Evolutionary conservation across 164 flowering plant species (phyloP).

Genomic region (Macadamia integrifolia): DNA sequence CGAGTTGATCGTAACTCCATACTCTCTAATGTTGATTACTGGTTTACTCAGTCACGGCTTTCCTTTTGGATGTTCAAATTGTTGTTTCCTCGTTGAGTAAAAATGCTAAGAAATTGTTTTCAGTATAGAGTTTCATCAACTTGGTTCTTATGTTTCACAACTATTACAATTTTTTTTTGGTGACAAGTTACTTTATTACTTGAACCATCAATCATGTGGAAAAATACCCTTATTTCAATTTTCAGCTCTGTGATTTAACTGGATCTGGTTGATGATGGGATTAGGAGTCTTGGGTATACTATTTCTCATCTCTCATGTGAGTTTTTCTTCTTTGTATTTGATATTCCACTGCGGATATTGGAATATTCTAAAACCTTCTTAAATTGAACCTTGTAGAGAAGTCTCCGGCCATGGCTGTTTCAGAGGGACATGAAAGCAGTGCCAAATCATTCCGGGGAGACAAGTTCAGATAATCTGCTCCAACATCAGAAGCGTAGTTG

Average conservation of each 20-base stretch:
- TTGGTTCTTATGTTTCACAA: too few species aligned
- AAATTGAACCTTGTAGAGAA: conserved; percentile 47
- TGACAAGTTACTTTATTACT: not conserved
- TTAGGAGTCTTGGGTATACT: conserved; percentile 43
- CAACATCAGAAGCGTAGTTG: conserved; percentile 76
- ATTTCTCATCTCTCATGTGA: conserved; percentile 46
- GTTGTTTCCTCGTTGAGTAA: too few species aligned
- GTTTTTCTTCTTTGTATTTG: conserved; percentile 14
- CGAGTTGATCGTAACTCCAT: too few species aligned
- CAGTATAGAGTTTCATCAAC: too few species aligned
- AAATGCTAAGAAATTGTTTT: too few species aligned
- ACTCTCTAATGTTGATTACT: too few species aligned
- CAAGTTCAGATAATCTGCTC: conserved; percentile 51
- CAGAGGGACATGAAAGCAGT: conserved; percentile 67
- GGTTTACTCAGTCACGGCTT: too few species aligned
- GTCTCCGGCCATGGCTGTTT: conserved; percentile 14
- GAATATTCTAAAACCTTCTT: conserved; percentile 13
- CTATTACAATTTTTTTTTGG: too few species aligned
- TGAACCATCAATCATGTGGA: not conserved
- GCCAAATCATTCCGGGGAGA: conserved; percentile 65
- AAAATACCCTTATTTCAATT: not conserved
- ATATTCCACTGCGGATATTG: not conserved
- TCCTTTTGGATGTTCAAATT: too few species aligned
- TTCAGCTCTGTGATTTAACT: conserved; percentile 38
- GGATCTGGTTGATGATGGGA: conserved; percentile 26